These are phyloP conservation scores for Solanum hybrid DNA, from an alignment of 305 asterid genomes.

Conservation along the genomic window DNA sequence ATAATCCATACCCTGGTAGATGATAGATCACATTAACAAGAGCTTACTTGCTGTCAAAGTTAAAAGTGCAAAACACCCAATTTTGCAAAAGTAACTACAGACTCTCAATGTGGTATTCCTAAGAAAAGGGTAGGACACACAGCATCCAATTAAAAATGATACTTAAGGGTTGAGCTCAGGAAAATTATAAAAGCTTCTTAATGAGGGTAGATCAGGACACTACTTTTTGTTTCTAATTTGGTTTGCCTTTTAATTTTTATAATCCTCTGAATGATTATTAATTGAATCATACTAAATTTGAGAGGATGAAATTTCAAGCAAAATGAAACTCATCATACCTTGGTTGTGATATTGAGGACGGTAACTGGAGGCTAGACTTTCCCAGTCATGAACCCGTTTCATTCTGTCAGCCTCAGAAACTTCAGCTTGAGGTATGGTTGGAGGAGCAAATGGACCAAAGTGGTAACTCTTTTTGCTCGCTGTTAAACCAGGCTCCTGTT, in stretches of 20 bases:
- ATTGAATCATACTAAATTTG: background rate
- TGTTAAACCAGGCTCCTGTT: constrained; percentile 17
- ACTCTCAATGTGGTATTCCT: background rate
- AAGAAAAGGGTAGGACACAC: background rate
- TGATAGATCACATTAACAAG: background rate
- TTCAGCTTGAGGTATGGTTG: constrained; percentile 36
- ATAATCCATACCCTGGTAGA: background rate
- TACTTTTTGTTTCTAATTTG: background rate
- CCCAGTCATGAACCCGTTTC: constrained; percentile 54
- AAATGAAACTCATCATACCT: constrained; percentile 36
- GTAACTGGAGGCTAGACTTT: constrained; percentile 55
- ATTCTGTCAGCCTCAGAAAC: constrained; percentile 32
- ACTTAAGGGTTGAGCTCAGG: background rate
- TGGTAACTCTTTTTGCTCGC: constrained; percentile 38
- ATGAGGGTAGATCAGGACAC: background rate
- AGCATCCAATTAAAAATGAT: background rate
- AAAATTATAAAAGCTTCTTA: background rate
- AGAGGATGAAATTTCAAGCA: background rate
- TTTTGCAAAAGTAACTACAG: background rate
- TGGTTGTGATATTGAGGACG: constrained; percentile 90
- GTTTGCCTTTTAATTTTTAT: background rate
- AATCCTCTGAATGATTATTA: background rate
- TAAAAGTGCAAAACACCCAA: background rate
- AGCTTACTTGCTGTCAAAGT: background rate
- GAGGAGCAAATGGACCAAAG: constrained; percentile 96